Base-by-base conservation (phyloP, 2,329 filamentous ascomycete species). In the Coniochaeta prunicola region DNA sequence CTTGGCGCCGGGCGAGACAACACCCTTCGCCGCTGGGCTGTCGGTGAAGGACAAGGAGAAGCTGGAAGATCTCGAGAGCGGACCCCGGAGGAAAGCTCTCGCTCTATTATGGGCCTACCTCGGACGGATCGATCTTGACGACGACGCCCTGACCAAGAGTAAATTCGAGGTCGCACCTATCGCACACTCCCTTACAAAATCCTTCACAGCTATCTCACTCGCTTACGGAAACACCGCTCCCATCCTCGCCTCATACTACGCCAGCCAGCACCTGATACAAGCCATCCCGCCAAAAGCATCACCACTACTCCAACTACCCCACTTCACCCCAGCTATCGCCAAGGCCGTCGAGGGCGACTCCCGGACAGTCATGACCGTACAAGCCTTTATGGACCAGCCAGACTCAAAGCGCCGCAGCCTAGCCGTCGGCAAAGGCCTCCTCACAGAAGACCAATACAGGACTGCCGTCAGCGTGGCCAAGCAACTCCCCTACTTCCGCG, bases 51-150 rank as follows among this genome's bases (percentile, higher is more conserved):
- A 96, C 68, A 87, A 86, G 70, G 80, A 86, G 67, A 87, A 84
- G 69, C 80, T 99, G 8, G 85, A 91, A 69, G 85, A 92, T 64
- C 75, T 96, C 60, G 94, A 97, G 56, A 88, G 89, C 64, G 86
- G 88, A 40, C 82, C 85, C 26, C 87, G 90, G 64, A 84, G 94
- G 68, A 97, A 97, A 80, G 88, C 91, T 8, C 80, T 97, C 50
- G 91, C 89, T 56, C 80, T 99, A 59, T 80, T 99, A 17, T 99
- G 96, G 94, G 92, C 94, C 45, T 97, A 99, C 71, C 83, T 97
- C 54, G 91, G 90, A 61, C 89, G 94, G 53, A 80, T 96, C 58
- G 91, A 96, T 67, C 83, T 99, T 26, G 88, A 89, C 48, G 92
- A 96, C 68, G 73, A 83, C 57, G 80, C 82, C 33, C 80, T 97